These are phyloP conservation scores for Akanthomyces dipterigenus DNA, from an alignment of 2,329 filamentous ascomycete species.

Conservation along the genomic window DNA sequence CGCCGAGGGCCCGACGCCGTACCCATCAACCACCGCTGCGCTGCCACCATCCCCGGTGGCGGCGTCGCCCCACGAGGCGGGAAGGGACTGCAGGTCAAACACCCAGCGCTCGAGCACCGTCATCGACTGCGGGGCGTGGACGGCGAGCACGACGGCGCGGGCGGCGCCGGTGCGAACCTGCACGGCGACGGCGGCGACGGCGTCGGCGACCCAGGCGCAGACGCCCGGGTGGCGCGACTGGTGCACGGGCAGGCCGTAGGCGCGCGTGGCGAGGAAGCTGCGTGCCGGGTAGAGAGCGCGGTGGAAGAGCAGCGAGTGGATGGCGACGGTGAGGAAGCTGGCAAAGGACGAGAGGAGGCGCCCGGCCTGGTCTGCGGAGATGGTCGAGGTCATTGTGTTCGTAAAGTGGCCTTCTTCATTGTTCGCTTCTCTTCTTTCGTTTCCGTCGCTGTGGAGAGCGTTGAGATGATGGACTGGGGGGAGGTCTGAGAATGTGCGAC, in stretches of 20 bases:
- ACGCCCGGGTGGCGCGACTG: constrained; percentile 82
- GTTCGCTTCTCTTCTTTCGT: too few relatives aligned
- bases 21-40: not conserved
- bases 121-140: constrained; percentile 34
- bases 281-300: constrained; percentile 69
- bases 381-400: constrained; percentile 10
- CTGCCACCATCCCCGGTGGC: not conserved
- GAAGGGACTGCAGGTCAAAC: constrained; percentile 50
- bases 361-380: constrained; percentile 38
- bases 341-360: constrained; percentile 63
- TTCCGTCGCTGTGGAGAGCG: not conserved
- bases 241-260: constrained; percentile 77
- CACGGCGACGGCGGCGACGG: constrained; percentile 61
- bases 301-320: constrained; percentile 82
- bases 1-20: not conserved
- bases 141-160: constrained; percentile 40
- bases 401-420: not conserved
- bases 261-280: constrained; percentile 72
- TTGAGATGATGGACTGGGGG: not conserved
- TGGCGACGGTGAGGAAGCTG: constrained; percentile 72
- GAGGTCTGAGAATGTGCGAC: not conserved
- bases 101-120: constrained; percentile 55
- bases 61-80: constrained; percentile 32
- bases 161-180: constrained; percentile 58
- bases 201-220: constrained; percentile 79